Percentiles rank a stretch among this genome's conserved stretches.
phyloP scores from a whole-genome alignment of 1,284 basidiomycete species.

The Phlebopus sp. region DNA sequence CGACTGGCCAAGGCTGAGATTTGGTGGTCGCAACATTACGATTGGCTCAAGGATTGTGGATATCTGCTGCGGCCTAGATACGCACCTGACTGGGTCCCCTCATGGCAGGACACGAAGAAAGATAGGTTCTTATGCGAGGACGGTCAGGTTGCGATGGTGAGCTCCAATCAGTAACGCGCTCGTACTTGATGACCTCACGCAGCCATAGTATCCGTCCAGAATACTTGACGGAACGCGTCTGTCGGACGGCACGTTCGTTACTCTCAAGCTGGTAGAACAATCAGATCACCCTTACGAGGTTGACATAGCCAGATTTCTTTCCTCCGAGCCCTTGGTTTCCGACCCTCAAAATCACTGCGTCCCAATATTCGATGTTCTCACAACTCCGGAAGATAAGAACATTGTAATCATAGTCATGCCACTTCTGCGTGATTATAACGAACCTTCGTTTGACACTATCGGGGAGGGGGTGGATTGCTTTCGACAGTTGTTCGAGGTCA shows the following conservation, averaged over 20 bases:
- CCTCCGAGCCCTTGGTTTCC: not conserved
- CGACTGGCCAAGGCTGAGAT: conserved; percentile 2
- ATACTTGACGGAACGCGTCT: conserved; percentile 33
- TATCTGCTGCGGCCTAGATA: conserved; percentile 38
- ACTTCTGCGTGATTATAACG: conserved; percentile 23
- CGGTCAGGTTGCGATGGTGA: conserved; percentile 11
- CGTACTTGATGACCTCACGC: not conserved
- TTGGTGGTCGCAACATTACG: conserved; percentile 27
- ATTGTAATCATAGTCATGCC: conserved; percentile 32
- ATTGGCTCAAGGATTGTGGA: conserved; percentile 30
- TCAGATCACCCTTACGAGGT: conserved; percentile 23
- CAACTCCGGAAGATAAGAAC: conserved; percentile 12
- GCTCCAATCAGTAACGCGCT: not conserved
- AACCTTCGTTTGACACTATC: conserved; percentile 31
- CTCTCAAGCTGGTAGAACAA: conserved; percentile 25
- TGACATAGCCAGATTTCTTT: conserved; percentile 19
- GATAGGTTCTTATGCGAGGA: conserved; percentile 17
- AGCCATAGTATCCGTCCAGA: not conserved
- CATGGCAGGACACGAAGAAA: conserved; percentile 28
- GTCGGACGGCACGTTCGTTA: conserved; percentile 28
- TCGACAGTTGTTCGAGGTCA: conserved; percentile 37
- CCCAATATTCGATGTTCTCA: conserved; percentile 32
- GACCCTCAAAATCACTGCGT: conserved; percentile 34
- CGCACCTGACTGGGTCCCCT: conserved; percentile 35
- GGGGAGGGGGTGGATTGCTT: conserved; percentile 36